Conservation (phyloP, 2,329 filamentous ascomycete genomes). For the Botrytis hyacinthi region DNA sequence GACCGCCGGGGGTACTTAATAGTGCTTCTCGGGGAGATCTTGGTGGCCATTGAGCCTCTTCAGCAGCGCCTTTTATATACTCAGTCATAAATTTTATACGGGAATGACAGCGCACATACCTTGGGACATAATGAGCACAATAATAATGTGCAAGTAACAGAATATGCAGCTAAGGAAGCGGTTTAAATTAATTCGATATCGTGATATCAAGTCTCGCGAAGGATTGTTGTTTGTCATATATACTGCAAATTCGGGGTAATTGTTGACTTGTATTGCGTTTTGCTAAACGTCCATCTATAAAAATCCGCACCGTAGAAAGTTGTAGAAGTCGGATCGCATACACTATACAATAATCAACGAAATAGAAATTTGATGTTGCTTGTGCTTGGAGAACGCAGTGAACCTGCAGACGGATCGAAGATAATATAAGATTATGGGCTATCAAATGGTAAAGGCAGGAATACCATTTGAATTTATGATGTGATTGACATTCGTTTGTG, state of each 20-base stretch:
- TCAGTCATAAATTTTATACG: conserved; percentile 11
- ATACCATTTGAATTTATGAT: neutral
- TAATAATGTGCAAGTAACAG: conserved; percentile 10
- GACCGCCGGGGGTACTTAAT: conserved; percentile 71
- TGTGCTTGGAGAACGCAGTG: neutral
- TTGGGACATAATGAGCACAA: conserved; percentile 18
- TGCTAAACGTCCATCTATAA: neutral
- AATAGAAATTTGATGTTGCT: neutral
- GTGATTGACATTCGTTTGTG: neutral
- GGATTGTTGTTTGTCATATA: conserved; percentile 8
- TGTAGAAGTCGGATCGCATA: neutral
- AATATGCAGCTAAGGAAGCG: conserved; percentile 13
- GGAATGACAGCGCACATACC: conserved; percentile 14
- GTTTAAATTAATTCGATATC: neutral
- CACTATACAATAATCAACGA: neutral
- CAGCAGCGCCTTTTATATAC: conserved; percentile 15
- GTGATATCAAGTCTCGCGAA: neutral
- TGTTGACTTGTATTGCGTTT: neutral
- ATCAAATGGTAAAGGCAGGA: neutral
- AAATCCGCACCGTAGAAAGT: neutral
- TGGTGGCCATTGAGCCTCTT: conserved; percentile 56
- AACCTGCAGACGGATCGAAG: neutral
- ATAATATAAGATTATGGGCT: neutral
- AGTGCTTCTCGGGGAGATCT: conserved; percentile 64
- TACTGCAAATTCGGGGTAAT: neutral